These are phyloP conservation scores for Aspergillus sclerotialis DNA, from an alignment of 2,329 filamentous ascomycete genomes.

Conservation along the genomic window DNA sequence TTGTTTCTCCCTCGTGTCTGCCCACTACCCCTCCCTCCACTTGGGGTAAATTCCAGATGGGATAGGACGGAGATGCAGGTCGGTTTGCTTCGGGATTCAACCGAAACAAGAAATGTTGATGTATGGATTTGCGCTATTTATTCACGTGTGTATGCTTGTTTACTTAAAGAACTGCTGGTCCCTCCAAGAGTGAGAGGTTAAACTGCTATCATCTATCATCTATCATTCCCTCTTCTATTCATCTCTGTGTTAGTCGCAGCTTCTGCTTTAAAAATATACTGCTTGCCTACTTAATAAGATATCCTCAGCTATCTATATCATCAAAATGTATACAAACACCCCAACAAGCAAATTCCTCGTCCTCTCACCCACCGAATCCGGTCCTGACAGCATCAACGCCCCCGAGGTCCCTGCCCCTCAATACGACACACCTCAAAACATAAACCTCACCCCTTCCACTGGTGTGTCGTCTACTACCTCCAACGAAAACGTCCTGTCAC, in stretches of 20 bases:
- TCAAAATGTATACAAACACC: conserved; percentile 24
- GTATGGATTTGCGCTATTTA: neutral
- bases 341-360: conserved; percentile 25
- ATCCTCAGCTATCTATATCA: neutral
- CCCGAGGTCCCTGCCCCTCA: neutral
- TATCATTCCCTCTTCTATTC: neutral
- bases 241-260: too few species aligned
- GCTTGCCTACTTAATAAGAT: too few species aligned
- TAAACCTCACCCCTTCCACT: neutral
- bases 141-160: neutral
- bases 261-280: too few species aligned
- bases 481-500: conserved; percentile 1
- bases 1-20: neutral
- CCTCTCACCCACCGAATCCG: conserved; percentile 15
- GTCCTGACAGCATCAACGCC: conserved; percentile 7
- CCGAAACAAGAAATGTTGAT: neutral
- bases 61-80: neutral
- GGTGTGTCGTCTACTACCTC: neutral
- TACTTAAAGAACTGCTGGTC: neutral
- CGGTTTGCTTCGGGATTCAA: neutral
- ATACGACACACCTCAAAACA: neutral
- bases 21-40: neutral
- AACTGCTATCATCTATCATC: neutral
- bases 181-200: neutral
- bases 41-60: neutral